Percentiles rank a stretch among this genome's conserved stretches.
phyloP scores from a whole-genome alignment of 768 basidiomycete species.

The Boletus barrowsii region DNA sequence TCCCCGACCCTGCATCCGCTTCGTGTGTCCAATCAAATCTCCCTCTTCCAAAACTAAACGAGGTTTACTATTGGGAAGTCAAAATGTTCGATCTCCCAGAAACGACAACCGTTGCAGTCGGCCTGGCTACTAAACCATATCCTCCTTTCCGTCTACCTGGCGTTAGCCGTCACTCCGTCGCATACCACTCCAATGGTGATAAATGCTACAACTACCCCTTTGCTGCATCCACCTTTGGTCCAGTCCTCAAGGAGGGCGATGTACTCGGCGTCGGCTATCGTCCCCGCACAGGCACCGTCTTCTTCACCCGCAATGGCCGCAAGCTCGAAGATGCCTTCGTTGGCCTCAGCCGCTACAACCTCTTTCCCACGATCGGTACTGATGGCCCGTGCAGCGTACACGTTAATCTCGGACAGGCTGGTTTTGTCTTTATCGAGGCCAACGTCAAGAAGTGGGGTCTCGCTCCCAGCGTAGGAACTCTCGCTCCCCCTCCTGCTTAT shows the following conservation, averaged over 20 bases:
- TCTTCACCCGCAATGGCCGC: constrained; percentile 96
- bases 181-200: constrained; percentile 95
- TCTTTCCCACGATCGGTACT: constrained; percentile 96
- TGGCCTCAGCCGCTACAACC: constrained; percentile 85
- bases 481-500: constrained; percentile 97
- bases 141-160: constrained; percentile 93
- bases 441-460: constrained; percentile 99
- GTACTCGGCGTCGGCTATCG: constrained; percentile 95
- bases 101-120: constrained; percentile 85
- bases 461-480: constrained; percentile 93
- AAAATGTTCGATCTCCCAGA: constrained; percentile 98
- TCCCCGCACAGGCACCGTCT: constrained; percentile 95
- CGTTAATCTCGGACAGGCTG: constrained; percentile 95
- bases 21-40: constrained; percentile 96
- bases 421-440: constrained; percentile 99
- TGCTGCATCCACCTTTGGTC: constrained; percentile 79
- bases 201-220: constrained; percentile 98
- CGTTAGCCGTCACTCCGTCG: constrained; percentile 80
- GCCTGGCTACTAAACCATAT: constrained; percentile 95
- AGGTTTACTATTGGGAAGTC: constrained; percentile 99
- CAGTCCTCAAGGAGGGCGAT: constrained; percentile 87
- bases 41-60: constrained; percentile 95
- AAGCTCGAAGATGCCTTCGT: constrained; percentile 96
- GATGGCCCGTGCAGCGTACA: constrained; percentile 96
- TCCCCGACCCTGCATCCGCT: constrained; percentile 91